These are phyloP conservation scores for Lipomyces orientalis DNA, from an alignment of 805 yeast genomes.

Conservation along the genomic window DNA sequence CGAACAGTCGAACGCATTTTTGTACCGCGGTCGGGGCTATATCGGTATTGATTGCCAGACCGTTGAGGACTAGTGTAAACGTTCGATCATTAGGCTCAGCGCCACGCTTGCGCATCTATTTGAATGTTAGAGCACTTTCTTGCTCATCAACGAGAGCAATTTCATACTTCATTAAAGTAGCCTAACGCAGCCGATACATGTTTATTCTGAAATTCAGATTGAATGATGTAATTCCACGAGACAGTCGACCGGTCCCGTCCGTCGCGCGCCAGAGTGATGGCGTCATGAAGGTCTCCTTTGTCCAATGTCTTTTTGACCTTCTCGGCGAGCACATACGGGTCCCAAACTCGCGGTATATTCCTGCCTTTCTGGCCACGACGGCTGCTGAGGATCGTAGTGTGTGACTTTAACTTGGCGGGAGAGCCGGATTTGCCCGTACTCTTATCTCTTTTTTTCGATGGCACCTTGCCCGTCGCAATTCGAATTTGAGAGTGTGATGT, in stretches of 20 bases:
- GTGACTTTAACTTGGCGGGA: constrained; percentile 51
- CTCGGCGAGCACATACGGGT: constrained; percentile 14
- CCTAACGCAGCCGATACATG: constrained; percentile 17
- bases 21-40: constrained; percentile 16
- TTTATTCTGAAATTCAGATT: constrained; percentile 7
- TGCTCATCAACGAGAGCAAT: background rate
- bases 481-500: background rate
- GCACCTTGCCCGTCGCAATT: background rate
- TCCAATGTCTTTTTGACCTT: constrained; percentile 8
- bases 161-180: constrained; percentile 20
- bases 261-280: constrained; percentile 17
- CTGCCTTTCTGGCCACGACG: constrained; percentile 51
- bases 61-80: constrained; percentile 25
- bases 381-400: constrained; percentile 60
- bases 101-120: constrained; percentile 27
- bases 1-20: constrained; percentile 11
- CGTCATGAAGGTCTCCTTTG: constrained; percentile 3
- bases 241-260: constrained; percentile 21
- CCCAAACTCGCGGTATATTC: constrained; percentile 48
- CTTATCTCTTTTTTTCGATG: background rate
- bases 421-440: background rate
- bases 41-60: constrained; percentile 22
- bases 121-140: background rate
- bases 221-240: constrained; percentile 32
- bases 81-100: constrained; percentile 25